phyloP scores from a whole-genome alignment of 192 early-diverging fungal species.

The Phycomyces blakesleeanus region DNA sequence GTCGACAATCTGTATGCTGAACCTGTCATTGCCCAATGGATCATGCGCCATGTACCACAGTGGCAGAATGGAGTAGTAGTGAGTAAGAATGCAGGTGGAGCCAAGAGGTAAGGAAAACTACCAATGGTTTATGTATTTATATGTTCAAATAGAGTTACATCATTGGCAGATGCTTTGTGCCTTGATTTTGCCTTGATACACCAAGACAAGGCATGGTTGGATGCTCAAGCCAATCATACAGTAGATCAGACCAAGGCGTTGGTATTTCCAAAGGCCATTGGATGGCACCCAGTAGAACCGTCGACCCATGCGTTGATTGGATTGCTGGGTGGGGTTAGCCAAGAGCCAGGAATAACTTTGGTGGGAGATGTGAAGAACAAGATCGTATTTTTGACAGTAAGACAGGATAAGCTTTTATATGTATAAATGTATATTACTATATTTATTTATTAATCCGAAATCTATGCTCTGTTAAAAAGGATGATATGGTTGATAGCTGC shows the following conservation, averaged over 20 bases:
- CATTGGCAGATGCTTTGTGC: slow-evolving; percentile 88
- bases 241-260: too few species aligned
- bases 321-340: too few species aligned
- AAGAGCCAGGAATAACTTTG: slow-evolving; percentile 42
- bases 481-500: slow-evolving; percentile 93
- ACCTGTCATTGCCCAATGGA: slow-evolving; percentile 87
- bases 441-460: too few species aligned
- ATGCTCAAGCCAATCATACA: slow-evolving; percentile 16
- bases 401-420: not conserved
- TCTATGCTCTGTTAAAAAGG: slow-evolving; percentile 43
- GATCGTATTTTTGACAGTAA: slow-evolving; percentile 77
- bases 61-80: slow-evolving; percentile 91
- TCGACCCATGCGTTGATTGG: too few species aligned
- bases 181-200: slow-evolving; percentile 97
- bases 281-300: too few species aligned
- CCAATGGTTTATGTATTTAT: not conserved
- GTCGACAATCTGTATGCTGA: slow-evolving; percentile 96
- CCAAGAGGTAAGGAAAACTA: slow-evolving; percentile 70
- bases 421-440: too few species aligned
- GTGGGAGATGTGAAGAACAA: slow-evolving; percentile 91
- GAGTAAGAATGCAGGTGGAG: slow-evolving; percentile 95
- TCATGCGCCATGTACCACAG: slow-evolving; percentile 82
- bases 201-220: slow-evolving; percentile 61
- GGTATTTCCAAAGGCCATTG: too few species aligned
- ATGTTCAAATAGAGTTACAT: slow-evolving; percentile 54